Percentiles rank a stretch among this genome's conserved stretches.
Evolutionary conservation across 2,329 filamentous ascomycete genomes (phyloP).

Genomic region (Teratosphaeria epicoccoides): DNA sequence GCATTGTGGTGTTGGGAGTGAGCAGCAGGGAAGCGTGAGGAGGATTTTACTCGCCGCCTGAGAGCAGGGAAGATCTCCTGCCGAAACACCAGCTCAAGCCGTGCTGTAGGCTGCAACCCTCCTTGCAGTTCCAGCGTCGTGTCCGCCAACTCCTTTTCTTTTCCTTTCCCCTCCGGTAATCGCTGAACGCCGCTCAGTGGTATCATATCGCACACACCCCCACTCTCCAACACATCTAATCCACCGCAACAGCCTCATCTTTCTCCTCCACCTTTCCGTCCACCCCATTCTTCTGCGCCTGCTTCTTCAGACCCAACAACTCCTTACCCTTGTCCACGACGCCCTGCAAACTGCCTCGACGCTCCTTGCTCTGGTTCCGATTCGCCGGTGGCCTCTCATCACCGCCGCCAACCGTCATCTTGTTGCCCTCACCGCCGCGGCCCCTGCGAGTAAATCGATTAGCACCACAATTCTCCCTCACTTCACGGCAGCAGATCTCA

Average conservation of each 20-base stretch:
- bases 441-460: slow-evolving; percentile 30
- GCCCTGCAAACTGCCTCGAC: slow-evolving; percentile 26
- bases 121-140: neutral
- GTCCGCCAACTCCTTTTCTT: neutral
- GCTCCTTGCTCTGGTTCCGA: slow-evolving; percentile 11
- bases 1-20: slow-evolving; percentile 42
- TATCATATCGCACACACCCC: neutral
- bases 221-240: neutral
- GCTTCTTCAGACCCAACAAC: slow-evolving; percentile 34
- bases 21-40: slow-evolving; percentile 28
- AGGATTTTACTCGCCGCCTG: slow-evolving; percentile 17
- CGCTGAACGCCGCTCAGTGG: neutral
- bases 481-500: neutral
- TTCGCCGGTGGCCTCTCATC: slow-evolving; percentile 30
- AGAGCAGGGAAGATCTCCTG: neutral
- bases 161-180: neutral
- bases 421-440: slow-evolving; percentile 65
- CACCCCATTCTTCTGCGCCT: slow-evolving; percentile 17
- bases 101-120: neutral
- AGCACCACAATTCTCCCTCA: neutral
- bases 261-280: slow-evolving; percentile 7
- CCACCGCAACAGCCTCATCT: neutral
- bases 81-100: neutral
- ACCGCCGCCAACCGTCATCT: slow-evolving; percentile 38
- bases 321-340: slow-evolving; percentile 46